These are phyloP conservation scores for Castanea crenata DNA, from an alignment of 306 rosid species.

Conservation along the genomic window DNA sequence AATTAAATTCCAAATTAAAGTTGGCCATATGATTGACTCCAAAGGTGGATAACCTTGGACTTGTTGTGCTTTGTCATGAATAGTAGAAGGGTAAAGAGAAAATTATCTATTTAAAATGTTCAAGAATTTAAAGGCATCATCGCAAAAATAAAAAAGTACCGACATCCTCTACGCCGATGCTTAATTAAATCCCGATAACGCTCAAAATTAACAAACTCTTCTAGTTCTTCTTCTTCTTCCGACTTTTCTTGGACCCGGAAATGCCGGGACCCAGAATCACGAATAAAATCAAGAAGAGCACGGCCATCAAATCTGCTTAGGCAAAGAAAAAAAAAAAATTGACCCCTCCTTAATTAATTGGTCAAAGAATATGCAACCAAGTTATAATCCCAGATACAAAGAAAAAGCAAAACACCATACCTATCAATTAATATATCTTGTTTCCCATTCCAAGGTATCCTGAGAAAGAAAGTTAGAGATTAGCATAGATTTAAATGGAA, in stretches of 20 bases:
- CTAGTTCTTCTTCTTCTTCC: conserved; percentile 96
- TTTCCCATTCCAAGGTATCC: conserved; percentile 99
- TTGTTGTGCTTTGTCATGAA: conserved; percentile 26
- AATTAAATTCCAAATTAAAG: conserved; percentile 24
- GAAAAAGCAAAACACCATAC: conserved; percentile 22
- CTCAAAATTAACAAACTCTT: conserved; percentile 99
- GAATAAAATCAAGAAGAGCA: conserved; percentile 92
- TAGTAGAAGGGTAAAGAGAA: conserved; percentile 15
- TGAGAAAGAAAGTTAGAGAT: conserved; percentile 28
- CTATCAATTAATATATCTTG: conserved; percentile 90
- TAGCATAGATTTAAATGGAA: neutral
- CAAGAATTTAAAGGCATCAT: conserved; percentile 38
- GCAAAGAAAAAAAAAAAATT: conserved; percentile 15
- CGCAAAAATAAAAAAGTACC: conserved; percentile 77
- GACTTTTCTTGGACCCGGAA: conserved; percentile 66
- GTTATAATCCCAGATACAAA: neutral
- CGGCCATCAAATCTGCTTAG: conserved; percentile 92
- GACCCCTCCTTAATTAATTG: neutral
- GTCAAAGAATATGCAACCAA: neutral
- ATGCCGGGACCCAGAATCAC: conserved; percentile 66
- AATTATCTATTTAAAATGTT: conserved; percentile 26
- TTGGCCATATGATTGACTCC: neutral
- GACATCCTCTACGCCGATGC: conserved; percentile 99
- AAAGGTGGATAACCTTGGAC: conserved; percentile 19
- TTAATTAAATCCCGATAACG: conserved; percentile 99